Evolutionary conservation across 148 eudicot species (phyloP), one percentile per base, ranked within the genome.

Genomic region (Chenopodium album): DNA sequence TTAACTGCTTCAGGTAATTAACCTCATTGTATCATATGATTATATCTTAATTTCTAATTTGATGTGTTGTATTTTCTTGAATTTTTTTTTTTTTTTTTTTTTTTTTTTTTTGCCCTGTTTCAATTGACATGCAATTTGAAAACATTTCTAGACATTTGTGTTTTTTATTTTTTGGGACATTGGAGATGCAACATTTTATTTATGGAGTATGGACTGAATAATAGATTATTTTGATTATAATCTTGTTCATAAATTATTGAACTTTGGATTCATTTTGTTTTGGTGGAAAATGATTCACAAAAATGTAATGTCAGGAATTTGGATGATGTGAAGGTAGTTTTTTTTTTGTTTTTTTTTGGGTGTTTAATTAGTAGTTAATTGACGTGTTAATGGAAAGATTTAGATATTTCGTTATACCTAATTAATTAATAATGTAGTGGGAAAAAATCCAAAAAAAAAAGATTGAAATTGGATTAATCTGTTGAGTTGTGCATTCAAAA

Each of bases 1-100:
- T 12, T 72, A 72, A 46, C 59, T 22, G 20, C 32, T 73, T 73
- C 76, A 44, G 76, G 76, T 73, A 10, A 37, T 34, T 73, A 10
- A 37, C 37, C 16, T 9, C 37, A 12, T 14, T 67, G 22, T 54
- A 37, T 71, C 26, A 7, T 37, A 71, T 69, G 31, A 4, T 32
- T 69, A 34, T 34, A 34, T 34, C 44, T 31, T 34, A 34, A 34
- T 48, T 72, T 22, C 17, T n/a, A 60, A 20, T 9, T 66, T 20
- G 34, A 34, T 67, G 0, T 72, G 59, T 8, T 44, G 47, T 41
- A 70, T 7, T 37, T 44, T 41, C 48, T 37, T 37, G 26, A 70
- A 31, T 31, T 31, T 31, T 41, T 41, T 41, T 41, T 41, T 41
- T 71, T 17, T 41, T 41, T 41, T 41, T 71, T 17, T 41, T 41